Evolutionary conservation across 306 rosid genomes (phyloP).

Genomic region (Luffa acutangula): DNA sequence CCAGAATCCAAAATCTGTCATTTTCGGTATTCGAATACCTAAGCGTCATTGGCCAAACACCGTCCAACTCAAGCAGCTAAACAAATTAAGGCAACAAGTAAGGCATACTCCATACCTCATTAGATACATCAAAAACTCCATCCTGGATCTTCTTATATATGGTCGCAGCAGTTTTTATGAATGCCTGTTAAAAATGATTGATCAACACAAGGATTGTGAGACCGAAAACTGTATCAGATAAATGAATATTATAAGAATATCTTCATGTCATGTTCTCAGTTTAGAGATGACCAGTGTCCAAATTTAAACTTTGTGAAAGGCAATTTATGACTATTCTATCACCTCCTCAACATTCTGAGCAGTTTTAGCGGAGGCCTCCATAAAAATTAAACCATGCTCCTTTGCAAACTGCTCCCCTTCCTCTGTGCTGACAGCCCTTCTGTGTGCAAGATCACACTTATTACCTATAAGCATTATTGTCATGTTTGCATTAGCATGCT

Average conservation of each 20-base stretch:
- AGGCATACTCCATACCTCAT: slow-evolving; percentile 48
- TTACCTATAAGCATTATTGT: slow-evolving; percentile 92
- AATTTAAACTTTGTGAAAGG: neutral
- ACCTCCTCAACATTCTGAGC: slow-evolving; percentile 99
- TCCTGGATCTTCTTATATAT: slow-evolving; percentile 89
- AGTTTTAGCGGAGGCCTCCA: slow-evolving; percentile 99
- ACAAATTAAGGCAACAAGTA: neutral
- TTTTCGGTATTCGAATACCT: neutral
- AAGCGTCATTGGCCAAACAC: neutral
- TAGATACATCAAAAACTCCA: slow-evolving; percentile 95
- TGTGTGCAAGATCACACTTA: slow-evolving; percentile 91
- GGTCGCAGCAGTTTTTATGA: slow-evolving; percentile 91
- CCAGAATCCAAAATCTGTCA: neutral
- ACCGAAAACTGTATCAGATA: neutral
- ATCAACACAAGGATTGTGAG: neutral
- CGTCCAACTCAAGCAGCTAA: neutral
- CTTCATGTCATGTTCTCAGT: neutral
- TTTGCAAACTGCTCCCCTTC: slow-evolving; percentile 99
- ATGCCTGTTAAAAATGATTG: slow-evolving; percentile 42
- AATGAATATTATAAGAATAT: neutral
- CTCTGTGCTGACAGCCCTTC: slow-evolving; percentile 98
- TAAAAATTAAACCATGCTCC: slow-evolving; percentile 88
- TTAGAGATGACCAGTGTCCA: neutral
- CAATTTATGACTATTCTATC: neutral
- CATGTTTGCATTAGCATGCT: slow-evolving; percentile 98